phyloP scores from a whole-genome alignment of 2,329 filamentous ascomycete genomes.

The Sporothrix pallida region DNA sequence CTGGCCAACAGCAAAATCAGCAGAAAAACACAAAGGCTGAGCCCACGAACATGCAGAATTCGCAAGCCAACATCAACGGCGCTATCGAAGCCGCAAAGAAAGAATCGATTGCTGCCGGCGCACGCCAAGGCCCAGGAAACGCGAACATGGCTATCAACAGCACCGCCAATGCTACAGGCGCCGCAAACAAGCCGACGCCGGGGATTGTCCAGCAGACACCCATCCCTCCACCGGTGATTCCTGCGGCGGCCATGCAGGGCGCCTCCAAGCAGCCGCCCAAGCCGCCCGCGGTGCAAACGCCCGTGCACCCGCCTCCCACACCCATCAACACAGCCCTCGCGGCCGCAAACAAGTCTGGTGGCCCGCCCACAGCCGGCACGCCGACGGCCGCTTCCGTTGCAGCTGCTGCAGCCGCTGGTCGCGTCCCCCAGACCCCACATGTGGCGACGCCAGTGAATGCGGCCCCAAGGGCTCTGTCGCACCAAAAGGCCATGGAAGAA shows the following conservation, averaged over 20 bases:
- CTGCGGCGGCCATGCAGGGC: conserved; percentile 36
- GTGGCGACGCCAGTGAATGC: conserved; percentile 49
- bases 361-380: conserved; percentile 52
- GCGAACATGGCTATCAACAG: conserved; percentile 26
- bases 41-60: conserved; percentile 44
- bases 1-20: conserved; percentile 35
- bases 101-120: conserved; percentile 46
- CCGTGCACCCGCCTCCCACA: conserved; percentile 44
- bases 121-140: conserved; percentile 39
- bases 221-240: conserved; percentile 39
- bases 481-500: conserved; percentile 57
- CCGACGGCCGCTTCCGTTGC: conserved; percentile 54
- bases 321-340: conserved; percentile 58
- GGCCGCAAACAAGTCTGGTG: conserved; percentile 45
- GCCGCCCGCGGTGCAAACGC: conserved; percentile 39
- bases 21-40: conserved; percentile 41
- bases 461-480: conserved; percentile 53
- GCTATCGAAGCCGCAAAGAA: conserved; percentile 55
- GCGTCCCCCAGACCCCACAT: conserved; percentile 57
- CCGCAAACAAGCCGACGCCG: conserved; percentile 23
- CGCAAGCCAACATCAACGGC: conserved; percentile 51
- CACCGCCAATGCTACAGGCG: conserved; percentile 22
- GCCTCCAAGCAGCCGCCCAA: conserved; percentile 39
- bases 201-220: conserved; percentile 37
- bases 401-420: conserved; percentile 36